A percentile compares a stretch with the other conserved stretches of the same genome.
These are phyloP conservation scores for Vitis hybrid DNA, from an alignment of 177 flowering plant genomes.

Conservation along the genomic window DNA sequence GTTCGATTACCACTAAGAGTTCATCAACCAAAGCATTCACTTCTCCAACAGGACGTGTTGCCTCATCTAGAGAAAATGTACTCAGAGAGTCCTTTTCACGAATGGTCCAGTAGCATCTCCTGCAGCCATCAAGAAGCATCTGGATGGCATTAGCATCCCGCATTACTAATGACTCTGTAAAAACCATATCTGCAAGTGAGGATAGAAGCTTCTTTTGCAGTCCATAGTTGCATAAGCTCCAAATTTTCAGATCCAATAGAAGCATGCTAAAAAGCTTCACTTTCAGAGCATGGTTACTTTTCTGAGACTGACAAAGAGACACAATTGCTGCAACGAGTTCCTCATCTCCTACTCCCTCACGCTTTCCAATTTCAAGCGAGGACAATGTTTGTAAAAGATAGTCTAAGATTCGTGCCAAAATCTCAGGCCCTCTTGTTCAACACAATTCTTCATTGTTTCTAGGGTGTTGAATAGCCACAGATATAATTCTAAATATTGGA, in stretches of 20 bases:
- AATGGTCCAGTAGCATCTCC: conserved; percentile 92
- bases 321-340: conserved; percentile 95
- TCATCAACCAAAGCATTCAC: conserved; percentile 97
- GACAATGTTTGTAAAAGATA: conserved; percentile 77
- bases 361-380: conserved; percentile 52
- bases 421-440: conserved; percentile 82
- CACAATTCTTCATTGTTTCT: conserved; percentile 86
- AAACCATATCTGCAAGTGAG: conserved; percentile 98
- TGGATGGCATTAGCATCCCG: conserved; percentile 97
- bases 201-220: conserved; percentile 95
- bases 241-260: conserved; percentile 85
- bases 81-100: conserved; percentile 78
- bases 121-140: conserved; percentile 97
- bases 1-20: conserved; percentile 89
- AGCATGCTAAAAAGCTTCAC: conserved; percentile 84
- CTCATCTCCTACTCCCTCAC: conserved; percentile 77
- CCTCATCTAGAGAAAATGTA: conserved; percentile 64
- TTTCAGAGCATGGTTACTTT: conserved; percentile 72
- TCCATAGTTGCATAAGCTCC: conserved; percentile 97
- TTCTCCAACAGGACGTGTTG: conserved; percentile 78
- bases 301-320: conserved; percentile 87
- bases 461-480: conserved; percentile 80
- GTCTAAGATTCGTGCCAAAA: conserved; percentile 75
- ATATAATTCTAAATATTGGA: conserved; percentile 79
- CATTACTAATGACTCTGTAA: conserved; percentile 88